Base-by-base conservation (phyloP, 2,329 filamentous ascomycete species). In the Fonsecaea monophora region DNA sequence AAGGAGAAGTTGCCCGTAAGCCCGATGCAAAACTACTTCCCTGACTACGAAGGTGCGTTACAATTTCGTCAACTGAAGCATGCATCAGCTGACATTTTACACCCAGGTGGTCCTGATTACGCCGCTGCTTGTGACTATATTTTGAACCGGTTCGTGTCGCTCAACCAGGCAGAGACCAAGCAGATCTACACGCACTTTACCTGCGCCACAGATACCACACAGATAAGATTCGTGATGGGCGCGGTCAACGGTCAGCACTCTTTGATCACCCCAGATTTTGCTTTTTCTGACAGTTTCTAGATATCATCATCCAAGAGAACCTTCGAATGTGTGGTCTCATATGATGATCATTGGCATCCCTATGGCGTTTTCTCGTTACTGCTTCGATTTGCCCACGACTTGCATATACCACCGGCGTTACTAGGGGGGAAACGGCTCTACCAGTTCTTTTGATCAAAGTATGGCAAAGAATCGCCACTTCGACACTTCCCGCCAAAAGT, bases 181-280 rank as follows among this genome's bases (percentile, higher is more conserved):
- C 95, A 99, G 81, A 98, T 99, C 80, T 99, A 99, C 86, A 99
- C 95, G 67, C 95, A 98, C 82, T 99, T 99, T 83, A 99, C 95
- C 59, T 98, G 95, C 79, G 95, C 95, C 68, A 99, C 95, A 57
- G 95, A 99, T 78, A 99, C 95, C 37, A 97, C 95, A 76, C 95
- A 99, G 81, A 99, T 99, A 76, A 90, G 95, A 77, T 98, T 99
- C 85, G 95, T 99, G 82, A 99, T 99, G 95, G 94, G 94, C 69
- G 95, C 95, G 73, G 95, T 99, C 77, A 99, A 99, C 83, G 94
- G 94, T 97, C 86, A 76, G 89, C 79, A 35, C 62, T 34, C 18
- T 34, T 12, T 4, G 4, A 21, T n/a, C 30, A 30, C 2, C 25
- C 12, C 21, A 10, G 3, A 45, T 53, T 40, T 12, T 37, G 21